Evolutionary conservation across 2,329 filamentous ascomycete genomes (phyloP), one percentile per base, ranked within the genome.

Genomic region (Fusarium brachygibbosum): DNA sequence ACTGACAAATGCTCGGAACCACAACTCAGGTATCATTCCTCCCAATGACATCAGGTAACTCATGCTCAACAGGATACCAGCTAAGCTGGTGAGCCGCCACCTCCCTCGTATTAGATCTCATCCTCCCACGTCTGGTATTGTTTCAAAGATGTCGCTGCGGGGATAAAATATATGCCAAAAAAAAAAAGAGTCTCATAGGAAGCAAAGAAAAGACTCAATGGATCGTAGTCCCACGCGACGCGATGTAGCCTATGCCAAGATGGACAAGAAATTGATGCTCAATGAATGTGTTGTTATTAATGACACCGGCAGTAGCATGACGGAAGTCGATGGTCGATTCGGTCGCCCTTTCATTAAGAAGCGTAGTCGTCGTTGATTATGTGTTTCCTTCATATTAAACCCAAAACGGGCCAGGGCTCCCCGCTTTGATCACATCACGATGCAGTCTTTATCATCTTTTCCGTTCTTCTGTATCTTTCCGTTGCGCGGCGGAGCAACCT

Each of bases 391-490:
- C 60, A 53, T 58, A 58, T 60, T 57, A 58, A 67, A 58, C 35
- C 56, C 59, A 37, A 21, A 48, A 28, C 16, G 50, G 52, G 53
- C 21, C 38, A 42, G 21, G 16, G 25, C 37, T 49, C 64, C 63
- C 45, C 52, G 50, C 49, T 31, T 41, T 51, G 48, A 59, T 75
- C 69, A 89, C 87, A 89, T 89, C 69, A 89, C 81, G 58, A 85
- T 77, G 74, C 87, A 89, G 54, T 87, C 85, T 77, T 86, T 87
- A 61, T 88, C 85, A 58, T 86, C 83, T 55, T 81, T 82, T 29
- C 69, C 77, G 25, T 72, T 79, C 75, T 87, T 88, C 75, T 80
- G 82, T 68, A 85, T 81, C 74, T 87, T 88, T 61, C 79, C 81
- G 66, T 79, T 83, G 32, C 83, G 82, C 7, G 85, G 80, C n/a